Conservation (phyloP, 106 monocot genomes). For the Dendrobium huoshanense region DNA sequence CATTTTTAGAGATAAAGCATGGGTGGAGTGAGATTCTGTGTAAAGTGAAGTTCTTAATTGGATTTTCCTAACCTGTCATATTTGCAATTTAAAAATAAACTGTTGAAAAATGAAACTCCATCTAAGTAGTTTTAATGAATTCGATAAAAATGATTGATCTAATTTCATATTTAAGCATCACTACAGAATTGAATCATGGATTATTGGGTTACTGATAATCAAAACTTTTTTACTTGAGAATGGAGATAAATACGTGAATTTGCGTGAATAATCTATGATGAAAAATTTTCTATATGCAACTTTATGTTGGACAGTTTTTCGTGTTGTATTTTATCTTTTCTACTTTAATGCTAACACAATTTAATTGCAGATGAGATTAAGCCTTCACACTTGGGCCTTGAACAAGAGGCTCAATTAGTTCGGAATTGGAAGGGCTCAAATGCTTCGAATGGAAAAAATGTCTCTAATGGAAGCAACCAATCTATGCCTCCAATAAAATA, state of each 20-base stretch:
- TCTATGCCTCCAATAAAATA: conserved; percentile 54
- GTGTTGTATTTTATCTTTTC: neutral
- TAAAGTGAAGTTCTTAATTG: no score
- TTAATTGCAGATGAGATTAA: conserved; percentile 37
- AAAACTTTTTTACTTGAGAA: neutral
- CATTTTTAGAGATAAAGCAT: no score
- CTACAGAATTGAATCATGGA: no score
- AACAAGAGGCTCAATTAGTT: conserved; percentile 42
- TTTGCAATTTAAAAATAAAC: neutral
- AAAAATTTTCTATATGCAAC: neutral
- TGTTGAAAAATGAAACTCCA: neutral
- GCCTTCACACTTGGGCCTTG: conserved; percentile 54
- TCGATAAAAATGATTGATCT: no score
- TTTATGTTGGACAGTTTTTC: neutral
- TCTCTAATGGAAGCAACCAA: conserved; percentile 33
- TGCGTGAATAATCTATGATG: neutral
- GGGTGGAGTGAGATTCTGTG: no score
- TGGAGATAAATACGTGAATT: neutral
- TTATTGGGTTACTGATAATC: no score
- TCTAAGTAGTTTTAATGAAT: neutral
- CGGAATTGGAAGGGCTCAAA: conserved; percentile 43
- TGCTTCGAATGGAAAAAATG: conserved; percentile 33
- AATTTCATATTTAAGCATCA: no score
- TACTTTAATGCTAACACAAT: neutral
- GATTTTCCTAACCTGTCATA: no score